Conservation (phyloP, 805 yeast species). For the Tetrapisispora namnaoensis region DNA sequence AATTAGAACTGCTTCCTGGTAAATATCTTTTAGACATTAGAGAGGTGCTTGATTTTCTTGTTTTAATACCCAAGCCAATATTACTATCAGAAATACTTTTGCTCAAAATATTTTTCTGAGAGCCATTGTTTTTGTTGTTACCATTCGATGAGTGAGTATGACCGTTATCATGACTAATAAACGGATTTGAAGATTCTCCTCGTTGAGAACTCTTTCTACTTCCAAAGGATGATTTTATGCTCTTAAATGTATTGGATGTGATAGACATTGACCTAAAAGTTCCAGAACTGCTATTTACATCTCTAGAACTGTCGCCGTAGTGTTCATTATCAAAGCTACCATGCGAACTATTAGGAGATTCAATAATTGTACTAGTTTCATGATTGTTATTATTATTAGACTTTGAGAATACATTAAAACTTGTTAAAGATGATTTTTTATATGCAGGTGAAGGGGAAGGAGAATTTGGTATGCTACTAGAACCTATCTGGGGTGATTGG, state of each 20-base stretch:
- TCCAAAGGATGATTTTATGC: conserved; percentile 25
- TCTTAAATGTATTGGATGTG: conserved; percentile 27
- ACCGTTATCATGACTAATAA: conserved; percentile 8
- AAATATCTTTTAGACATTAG: conserved; percentile 29
- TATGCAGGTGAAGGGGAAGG: conserved; percentile 7
- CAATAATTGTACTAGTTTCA: background rate
- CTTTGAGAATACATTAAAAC: conserved; percentile 25
- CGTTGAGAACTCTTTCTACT: conserved; percentile 41
- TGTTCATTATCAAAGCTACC: background rate
- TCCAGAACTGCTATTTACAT: conserved; percentile 3
- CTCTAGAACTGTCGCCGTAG: conserved; percentile 3
- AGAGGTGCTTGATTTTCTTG: conserved; percentile 39
- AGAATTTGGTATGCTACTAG: conserved; percentile 9
- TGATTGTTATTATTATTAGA: conserved; percentile 19
- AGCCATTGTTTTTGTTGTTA: conserved; percentile 1
- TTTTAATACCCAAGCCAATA: conserved; percentile 34
- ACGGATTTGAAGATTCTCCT: conserved; percentile 28
- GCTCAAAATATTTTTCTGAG: conserved; percentile 1
- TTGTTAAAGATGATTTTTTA: conserved; percentile 27
- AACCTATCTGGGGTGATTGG: conserved; percentile 3
- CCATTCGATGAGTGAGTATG: background rate
- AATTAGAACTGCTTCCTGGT: conserved; percentile 20
- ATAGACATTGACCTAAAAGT: conserved; percentile 29
- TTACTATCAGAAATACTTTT: conserved; percentile 3
- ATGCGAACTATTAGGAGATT: background rate